Percentiles rank a stretch among this genome's conserved stretches.
Evolutionary conservation across 2,329 filamentous ascomycete species (phyloP).

Genomic region (Clonostachys solani): DNA sequence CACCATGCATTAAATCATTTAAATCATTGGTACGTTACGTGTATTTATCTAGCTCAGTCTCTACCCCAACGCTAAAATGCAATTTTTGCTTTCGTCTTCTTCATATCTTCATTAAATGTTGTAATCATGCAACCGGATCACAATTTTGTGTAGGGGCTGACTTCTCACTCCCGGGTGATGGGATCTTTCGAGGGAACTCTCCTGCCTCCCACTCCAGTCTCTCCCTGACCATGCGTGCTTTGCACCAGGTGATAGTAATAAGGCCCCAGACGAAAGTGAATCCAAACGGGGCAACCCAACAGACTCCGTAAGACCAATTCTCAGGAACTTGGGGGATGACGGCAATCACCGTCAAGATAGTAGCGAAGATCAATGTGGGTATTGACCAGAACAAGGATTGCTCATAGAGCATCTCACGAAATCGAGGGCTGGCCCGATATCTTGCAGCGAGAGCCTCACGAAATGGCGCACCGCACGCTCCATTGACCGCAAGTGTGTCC

Average conservation of each 20-base stretch:
- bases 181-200: constrained; percentile 3
- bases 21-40: too few relatives aligned
- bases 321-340: constrained; percentile 25
- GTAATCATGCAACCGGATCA: background rate
- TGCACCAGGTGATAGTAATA: constrained; percentile 28
- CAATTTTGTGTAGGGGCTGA: background rate
- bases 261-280: constrained; percentile 26
- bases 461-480: constrained; percentile 43
- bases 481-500: constrained; percentile 64
- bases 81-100: too few relatives aligned
- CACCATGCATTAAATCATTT: too few relatives aligned
- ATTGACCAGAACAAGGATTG: constrained; percentile 36
- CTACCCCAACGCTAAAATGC: too few relatives aligned
- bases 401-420: constrained; percentile 31
- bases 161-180: background rate
- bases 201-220: constrained; percentile 28
- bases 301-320: constrained; percentile 27
- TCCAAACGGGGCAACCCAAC: constrained; percentile 33
- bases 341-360: constrained; percentile 27
- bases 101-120: background rate
- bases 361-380: constrained; percentile 27
- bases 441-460: constrained; percentile 34
- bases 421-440: constrained; percentile 33
- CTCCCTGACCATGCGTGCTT: constrained; percentile 27
- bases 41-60: too few relatives aligned